Percentiles rank a stretch among this genome's conserved stretches.
These are phyloP conservation scores for Phytomonas francai DNA, from an alignment of 208 protist genomes.

Conservation along the genomic window DNA sequence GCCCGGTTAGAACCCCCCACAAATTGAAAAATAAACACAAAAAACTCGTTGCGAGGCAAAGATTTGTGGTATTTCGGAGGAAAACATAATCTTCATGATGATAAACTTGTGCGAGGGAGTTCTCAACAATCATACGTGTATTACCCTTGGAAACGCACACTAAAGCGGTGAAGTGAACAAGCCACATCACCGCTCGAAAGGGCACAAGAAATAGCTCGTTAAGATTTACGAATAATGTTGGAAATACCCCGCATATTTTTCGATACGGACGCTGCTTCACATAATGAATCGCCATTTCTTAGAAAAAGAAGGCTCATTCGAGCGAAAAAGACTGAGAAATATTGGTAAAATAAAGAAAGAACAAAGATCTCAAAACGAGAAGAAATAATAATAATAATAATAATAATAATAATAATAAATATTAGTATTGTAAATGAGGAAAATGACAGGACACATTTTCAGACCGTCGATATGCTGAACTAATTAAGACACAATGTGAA, in stretches of 20 bases:
- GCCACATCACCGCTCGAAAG: slow-evolving; percentile 34
- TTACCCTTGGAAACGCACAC: slow-evolving; percentile 38
- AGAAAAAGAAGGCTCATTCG: neutral
- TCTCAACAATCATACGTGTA: slow-evolving; percentile 38
- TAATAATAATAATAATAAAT: slow-evolving; percentile 5
- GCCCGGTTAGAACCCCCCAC: slow-evolving; percentile 46
- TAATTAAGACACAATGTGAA: no score
- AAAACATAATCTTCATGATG: slow-evolving; percentile 30
- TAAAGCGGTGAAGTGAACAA: slow-evolving; percentile 48
- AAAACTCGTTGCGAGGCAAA: slow-evolving; percentile 40
- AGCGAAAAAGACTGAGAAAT: neutral
- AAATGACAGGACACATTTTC: no score
- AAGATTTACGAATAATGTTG: slow-evolving; percentile 19
- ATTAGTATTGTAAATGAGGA: slow-evolving; percentile 4
- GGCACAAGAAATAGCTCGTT: slow-evolving; percentile 53
- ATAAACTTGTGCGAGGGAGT: slow-evolving; percentile 26
- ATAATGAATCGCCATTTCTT: neutral
- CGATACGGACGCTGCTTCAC: slow-evolving; percentile 1
- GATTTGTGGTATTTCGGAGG: slow-evolving; percentile 25
- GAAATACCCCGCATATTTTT: slow-evolving; percentile 2
- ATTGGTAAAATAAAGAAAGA: neutral
- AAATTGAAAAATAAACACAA: slow-evolving; percentile 36
- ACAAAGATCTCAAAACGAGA: slow-evolving; percentile 5
- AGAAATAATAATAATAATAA: slow-evolving; percentile 7
- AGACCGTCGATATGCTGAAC: no score